A percentile compares a stretch with the other conserved stretches of the same genome.
phyloP scores from a whole-genome alignment of 2,329 filamentous ascomycete genomes.

The Epichloe sp. region DNA sequence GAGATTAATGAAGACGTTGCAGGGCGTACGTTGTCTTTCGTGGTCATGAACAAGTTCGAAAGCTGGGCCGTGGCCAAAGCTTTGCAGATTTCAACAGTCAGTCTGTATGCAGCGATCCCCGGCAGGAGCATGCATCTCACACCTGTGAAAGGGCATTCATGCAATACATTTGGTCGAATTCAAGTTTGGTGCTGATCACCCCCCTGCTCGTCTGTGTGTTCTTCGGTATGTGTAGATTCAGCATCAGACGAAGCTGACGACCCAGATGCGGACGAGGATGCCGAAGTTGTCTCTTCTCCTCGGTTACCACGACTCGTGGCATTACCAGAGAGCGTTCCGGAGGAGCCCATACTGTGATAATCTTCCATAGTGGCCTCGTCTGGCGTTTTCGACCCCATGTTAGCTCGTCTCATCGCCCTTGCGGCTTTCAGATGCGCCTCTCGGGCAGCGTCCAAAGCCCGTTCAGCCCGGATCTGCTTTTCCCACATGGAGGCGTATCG shows the following conservation, averaged over 20 bases:
- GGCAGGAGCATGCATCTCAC: not conserved
- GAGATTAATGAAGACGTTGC: not conserved
- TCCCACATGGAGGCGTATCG: slow-evolving; percentile 80
- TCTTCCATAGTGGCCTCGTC: slow-evolving; percentile 30
- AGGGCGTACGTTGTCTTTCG: not conserved
- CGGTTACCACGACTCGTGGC: slow-evolving; percentile 19
- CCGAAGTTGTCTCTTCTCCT: slow-evolving; percentile 19
- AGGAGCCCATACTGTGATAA: slow-evolving; percentile 32
- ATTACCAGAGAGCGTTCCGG: slow-evolving; percentile 26
- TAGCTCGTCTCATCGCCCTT: slow-evolving; percentile 32
- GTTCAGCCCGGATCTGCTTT: slow-evolving; percentile 71
- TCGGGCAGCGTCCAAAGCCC: slow-evolving; percentile 32
- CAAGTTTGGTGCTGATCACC: not conserved
- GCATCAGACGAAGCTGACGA: slow-evolving; percentile 23
- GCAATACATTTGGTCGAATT: not conserved
- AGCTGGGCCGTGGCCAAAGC: slow-evolving; percentile 2
- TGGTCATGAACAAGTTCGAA: not conserved
- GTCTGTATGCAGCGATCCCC: not conserved
- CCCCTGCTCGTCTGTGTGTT: slow-evolving; percentile 1
- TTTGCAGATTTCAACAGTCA: not conserved
- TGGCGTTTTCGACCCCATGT: slow-evolving; percentile 27
- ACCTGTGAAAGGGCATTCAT: not conserved
- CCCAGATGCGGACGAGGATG: slow-evolving; percentile 12
- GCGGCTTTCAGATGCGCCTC: slow-evolving; percentile 23
- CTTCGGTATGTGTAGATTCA: slow-evolving; percentile 21